Evolutionary conservation across 495 filamentous ascomycete species (phyloP).

Genomic region (Trichoderma orchidacearum): DNA sequence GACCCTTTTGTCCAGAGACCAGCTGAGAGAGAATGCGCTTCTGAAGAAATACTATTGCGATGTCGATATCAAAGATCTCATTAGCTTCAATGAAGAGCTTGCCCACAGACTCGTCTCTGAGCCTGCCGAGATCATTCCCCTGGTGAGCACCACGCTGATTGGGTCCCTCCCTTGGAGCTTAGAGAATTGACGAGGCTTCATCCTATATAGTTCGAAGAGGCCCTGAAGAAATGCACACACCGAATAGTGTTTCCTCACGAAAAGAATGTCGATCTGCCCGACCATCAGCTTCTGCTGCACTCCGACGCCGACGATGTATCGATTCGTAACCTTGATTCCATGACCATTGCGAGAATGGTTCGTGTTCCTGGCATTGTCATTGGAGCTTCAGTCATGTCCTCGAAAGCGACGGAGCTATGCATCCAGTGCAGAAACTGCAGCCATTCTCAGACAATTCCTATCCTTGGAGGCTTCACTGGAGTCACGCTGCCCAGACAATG

Average conservation of each 20-base stretch:
- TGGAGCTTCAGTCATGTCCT: conserved; percentile 90
- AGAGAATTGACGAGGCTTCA: conserved; percentile 5
- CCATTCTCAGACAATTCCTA: conserved; percentile 52
- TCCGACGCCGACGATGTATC: conserved; percentile 81
- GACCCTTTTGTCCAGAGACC: conserved; percentile 52
- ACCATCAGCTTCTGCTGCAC: conserved; percentile 93
- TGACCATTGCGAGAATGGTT: conserved; percentile 87
- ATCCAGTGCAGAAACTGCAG: conserved; percentile 86
- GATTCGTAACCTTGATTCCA: conserved; percentile 86
- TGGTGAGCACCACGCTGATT: conserved; percentile 46
- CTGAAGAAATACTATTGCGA: conserved; percentile 95
- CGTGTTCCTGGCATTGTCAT: conserved; percentile 96
- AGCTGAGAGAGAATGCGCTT: conserved; percentile 88
- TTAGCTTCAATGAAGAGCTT: conserved; percentile 93
- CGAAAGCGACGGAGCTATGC: conserved; percentile 76
- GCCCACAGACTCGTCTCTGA: conserved; percentile 84
- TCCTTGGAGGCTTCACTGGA: conserved; percentile 76
- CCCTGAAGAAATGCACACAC: conserved; percentile 80
- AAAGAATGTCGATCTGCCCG: conserved; percentile 54
- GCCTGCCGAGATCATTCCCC: conserved; percentile 82
- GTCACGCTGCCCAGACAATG: conserved; percentile 73
- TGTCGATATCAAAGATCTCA: conserved; percentile 90
- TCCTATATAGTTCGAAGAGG: conserved; percentile 64
- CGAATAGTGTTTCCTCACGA: conserved; percentile 75
- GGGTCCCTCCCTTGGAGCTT: background rate